Evolutionary conservation across 176 grass and related monocot species (phyloP), one percentile per base, ranked within the genome.

Genomic region (Triticum timopheevii): DNA sequence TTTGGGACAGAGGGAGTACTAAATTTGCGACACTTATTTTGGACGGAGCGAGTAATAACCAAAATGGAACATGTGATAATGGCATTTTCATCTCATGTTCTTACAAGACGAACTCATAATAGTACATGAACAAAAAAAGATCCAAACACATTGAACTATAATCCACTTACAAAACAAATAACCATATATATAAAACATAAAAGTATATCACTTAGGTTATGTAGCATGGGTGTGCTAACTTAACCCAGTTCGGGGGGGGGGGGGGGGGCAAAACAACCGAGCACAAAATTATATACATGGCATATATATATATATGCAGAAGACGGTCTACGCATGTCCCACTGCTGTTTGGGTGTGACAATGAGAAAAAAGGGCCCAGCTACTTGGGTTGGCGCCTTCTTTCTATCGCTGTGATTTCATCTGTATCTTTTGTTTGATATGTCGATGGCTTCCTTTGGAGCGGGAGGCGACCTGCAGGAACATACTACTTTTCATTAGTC

Each of bases 371-470:
- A 2, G 70, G n/a, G 17, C 19, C 9, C 7, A 2, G 19, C 38
- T 22, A 44, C 36, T 2, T 24, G 11, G 69, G 23, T 13, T 0
- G 11, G 7, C 71, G 79, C 3, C 16, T 54, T 54, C 50, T 54
- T 54, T 82, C 81, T 85, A 86, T 83, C 79, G 77, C 8, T 76
- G 50, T 13, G 88, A 89, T 89, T 97, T 92, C 83, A 85, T 94
- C 17, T 38, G 82, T 38, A 77, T 80, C 87, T 89, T 97, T 81
- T 65, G 66, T 85, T 91, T 88, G 0, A 25, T 61, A 67, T 83
- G 30, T n/a, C 65, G 80, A 78, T 25, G 77, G 30, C 59, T 6
- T 69, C 82, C 85, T 27, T 80, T 91, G 42, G 72, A 83, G 23
- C 65, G 85, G 52, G 72, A 82, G 19, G 8, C 80, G 13, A 3